Evolutionary conservation across 805 yeast species (phyloP), one percentile per base, ranked within the genome.

Genomic region (Ogataea ramenticola): DNA sequence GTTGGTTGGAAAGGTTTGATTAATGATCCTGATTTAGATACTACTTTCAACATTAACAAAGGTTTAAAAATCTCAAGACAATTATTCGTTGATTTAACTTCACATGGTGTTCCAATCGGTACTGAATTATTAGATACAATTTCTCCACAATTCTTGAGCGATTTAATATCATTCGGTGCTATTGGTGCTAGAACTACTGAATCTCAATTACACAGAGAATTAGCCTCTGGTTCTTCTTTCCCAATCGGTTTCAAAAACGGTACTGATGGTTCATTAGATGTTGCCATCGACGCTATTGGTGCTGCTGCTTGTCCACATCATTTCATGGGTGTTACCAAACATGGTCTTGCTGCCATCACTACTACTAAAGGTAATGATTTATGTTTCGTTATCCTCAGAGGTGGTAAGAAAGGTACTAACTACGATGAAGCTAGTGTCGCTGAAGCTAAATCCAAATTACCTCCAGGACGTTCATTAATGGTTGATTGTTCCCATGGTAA

Each of bases 1-100:
- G 98, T 93, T 39, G 99, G 99, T 47, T 91, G 99, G 99, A 91
- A 91, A 70, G 99, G 99, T 54, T 74, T 91, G 53, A 93, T 91
- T 58, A 91, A 91, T 63, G 99, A 91, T 65, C 99, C 99, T 29
- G 96, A 93, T 58, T 83, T 91, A 56, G 95, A 91, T 65, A 87
- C 87, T 48, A 74, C 95, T 42, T 91, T 86, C 80, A 80, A 89
- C 56, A 91, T 91, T 64, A 91, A 91, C 74, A 90, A 91, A 68
- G 99, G 99, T 56, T 75, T 91, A 54, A 75, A 91, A 60, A 82
- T 89, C 48, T 75, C 97, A 6, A 79, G 99, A 66, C 83, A 86
- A 52, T 77, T 91, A 72, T 91, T 87, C 67, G 81, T 80, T 35
- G 80, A 86, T 45, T 74, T 91, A 58, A 93, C 96, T 10, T 80